phyloP scores from a whole-genome alignment of 305 asterid genomes.

The Withania somnifera region DNA sequence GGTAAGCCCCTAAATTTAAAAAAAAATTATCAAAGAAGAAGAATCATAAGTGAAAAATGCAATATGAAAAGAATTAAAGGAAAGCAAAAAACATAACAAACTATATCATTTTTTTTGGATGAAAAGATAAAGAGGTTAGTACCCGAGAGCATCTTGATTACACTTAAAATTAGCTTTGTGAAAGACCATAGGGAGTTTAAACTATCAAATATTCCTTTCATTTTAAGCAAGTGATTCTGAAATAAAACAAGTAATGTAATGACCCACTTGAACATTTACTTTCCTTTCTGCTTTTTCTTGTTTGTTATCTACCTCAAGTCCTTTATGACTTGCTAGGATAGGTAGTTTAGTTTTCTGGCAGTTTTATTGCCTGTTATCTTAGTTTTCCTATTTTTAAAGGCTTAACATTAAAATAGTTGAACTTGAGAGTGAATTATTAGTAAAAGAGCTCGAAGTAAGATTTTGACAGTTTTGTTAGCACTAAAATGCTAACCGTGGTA shows the following conservation, averaged over 20 bases:
- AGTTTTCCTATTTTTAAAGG: too few species aligned
- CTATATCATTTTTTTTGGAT: background rate
- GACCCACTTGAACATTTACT: too few species aligned
- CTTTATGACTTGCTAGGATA: too few species aligned
- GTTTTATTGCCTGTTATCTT: too few species aligned
- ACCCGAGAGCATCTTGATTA: conserved; percentile 87
- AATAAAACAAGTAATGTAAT: background rate
- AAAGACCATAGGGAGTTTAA: conserved; percentile 63
- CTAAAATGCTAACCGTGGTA: too few species aligned
- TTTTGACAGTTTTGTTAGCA: too few species aligned
- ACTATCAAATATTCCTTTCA: conserved; percentile 62
- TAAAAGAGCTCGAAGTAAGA: too few species aligned
- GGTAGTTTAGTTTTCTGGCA: too few species aligned
- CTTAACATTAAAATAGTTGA: too few species aligned
- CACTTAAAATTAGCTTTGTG: conserved; percentile 66
- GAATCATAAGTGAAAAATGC: background rate
- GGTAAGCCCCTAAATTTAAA: conserved; percentile 36
- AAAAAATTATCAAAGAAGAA: conserved; percentile 9
- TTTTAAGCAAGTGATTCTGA: conserved; percentile 86
- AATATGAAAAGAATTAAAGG: background rate
- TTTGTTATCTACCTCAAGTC: too few species aligned
- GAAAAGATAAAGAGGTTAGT: background rate
- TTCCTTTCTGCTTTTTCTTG: too few species aligned
- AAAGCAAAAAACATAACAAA: background rate
- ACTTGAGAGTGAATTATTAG: too few species aligned